phyloP scores from a whole-genome alignment of 805 yeast species.

The Wickerhamiella australiensis region DNA sequence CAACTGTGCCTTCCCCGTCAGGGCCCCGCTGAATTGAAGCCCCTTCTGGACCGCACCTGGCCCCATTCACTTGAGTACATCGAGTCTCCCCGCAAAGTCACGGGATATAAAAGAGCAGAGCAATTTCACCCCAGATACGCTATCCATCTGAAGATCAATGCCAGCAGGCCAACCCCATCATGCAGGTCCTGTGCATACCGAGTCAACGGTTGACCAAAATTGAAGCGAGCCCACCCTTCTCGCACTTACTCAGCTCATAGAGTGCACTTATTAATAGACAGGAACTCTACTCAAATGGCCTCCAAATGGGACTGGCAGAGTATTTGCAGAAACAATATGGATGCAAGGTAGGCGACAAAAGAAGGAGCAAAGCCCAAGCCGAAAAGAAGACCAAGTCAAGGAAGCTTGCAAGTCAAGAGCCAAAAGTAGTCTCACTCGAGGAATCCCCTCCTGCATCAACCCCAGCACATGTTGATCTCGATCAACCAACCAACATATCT shows the following conservation, averaged over 20 bases:
- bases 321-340: constrained; percentile 37
- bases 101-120: background rate
- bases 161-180: background rate
- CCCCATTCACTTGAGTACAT: constrained; percentile 7
- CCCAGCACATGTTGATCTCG: background rate
- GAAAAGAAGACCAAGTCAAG: constrained; percentile 11
- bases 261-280: background rate
- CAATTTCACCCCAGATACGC: background rate
- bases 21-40: constrained; percentile 6
- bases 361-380: constrained; percentile 19
- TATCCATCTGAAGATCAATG: background rate
- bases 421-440: background rate
- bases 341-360: constrained; percentile 25
- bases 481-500: background rate
- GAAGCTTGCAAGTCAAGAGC: background rate
- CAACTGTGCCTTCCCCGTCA: constrained; percentile 7
- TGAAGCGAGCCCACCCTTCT: too few species aligned
- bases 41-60: background rate
- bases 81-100: constrained; percentile 1
- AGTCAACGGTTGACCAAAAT: background rate
- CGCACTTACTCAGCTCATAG: too few species aligned
- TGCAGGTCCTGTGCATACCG: background rate
- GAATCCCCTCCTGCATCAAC: background rate
- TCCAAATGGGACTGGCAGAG: constrained; percentile 35
- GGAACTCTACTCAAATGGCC: background rate